A percentile compares a stretch with the other conserved stretches of the same genome.
phyloP scores from a whole-genome alignment of 1,139 yeast genomes.

The Sugiyamaella grinbergsii region DNA sequence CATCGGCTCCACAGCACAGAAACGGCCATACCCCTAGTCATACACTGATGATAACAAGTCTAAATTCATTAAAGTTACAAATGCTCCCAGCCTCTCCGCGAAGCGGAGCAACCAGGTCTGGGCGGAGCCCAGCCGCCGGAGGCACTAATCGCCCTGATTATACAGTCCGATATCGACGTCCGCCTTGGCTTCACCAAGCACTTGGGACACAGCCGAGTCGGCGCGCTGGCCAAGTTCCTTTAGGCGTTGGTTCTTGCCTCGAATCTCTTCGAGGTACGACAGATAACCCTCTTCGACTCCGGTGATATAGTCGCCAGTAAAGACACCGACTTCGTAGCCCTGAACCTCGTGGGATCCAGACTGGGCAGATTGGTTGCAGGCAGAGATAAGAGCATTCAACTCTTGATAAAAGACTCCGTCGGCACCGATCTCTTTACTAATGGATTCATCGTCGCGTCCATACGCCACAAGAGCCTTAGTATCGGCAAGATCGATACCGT shows the following conservation, averaged over 20 bases:
- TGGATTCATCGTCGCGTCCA: conserved; percentile 69
- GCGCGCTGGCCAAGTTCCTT: conserved; percentile 49
- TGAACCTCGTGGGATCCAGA: conserved; percentile 40
- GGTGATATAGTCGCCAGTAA: conserved; percentile 89
- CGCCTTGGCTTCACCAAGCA: conserved; percentile 70
- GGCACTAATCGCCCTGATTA: conserved; percentile 54
- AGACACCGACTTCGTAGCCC: conserved; percentile 93
- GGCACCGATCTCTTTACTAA: conserved; percentile 82
- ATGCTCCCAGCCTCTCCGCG: background rate
- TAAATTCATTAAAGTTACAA: background rate
- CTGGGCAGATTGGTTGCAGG: conserved; percentile 53
- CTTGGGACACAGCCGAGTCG: conserved; percentile 34
- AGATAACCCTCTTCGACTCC: conserved; percentile 86
- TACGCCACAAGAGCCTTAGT: conserved; percentile 92
- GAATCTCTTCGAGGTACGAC: conserved; percentile 75
- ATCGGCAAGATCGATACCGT: conserved; percentile 96
- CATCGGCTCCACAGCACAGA: background rate
- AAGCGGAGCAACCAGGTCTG: conserved; percentile 12
- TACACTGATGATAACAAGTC: too few species aligned
- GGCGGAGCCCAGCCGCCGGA: conserved; percentile 17
- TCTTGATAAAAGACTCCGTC: conserved; percentile 89
- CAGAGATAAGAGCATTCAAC: conserved; percentile 74
- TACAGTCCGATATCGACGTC: conserved; percentile 89
- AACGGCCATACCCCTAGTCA: background rate
- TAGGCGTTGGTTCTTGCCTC: conserved; percentile 75